Base-by-base conservation (phyloP, 2,329 filamentous ascomycete species). In the Helotiales sp. region DNA sequence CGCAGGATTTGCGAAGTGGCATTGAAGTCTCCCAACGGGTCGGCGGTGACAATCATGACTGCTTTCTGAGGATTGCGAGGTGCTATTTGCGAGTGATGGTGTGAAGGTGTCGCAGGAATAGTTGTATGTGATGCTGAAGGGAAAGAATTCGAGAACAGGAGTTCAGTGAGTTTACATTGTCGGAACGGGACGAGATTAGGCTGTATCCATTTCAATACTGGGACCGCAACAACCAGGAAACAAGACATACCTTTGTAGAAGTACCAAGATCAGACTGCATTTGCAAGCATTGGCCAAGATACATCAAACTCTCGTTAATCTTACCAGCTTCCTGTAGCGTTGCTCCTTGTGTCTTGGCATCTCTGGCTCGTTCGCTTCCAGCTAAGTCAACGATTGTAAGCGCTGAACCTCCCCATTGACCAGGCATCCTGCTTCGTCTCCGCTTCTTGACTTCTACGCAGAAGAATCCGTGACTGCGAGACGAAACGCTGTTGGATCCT, bases 291-390 rank as follows among this genome's bases (percentile, higher is more conserved):
- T 98, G 95, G 0, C 95, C 95, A 1, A 99, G 82, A 71, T 97
- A 98, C 95, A 99, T 99, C 70, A 99, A 77, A 70, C 91, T 96
- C 74, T 97, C 93, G 70, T 99, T 99, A 72, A 99, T 99, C 76
- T 98, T 98, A 53, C 95, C 95, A 33, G 93, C 95, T 76, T 99
- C 95, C 0, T 90, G 93, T 13, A 99, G 82, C 0, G 93, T 97
- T 3, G 91, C 87, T 12, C 95, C 95, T 0, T 92, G 90, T 0
- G 95, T 98, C 79, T 97, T 97, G 25, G 95, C 93, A 63, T 95
- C 92, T 59, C 93, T 84, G 15, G 93, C 93, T 59, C 95, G 86
- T 75, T 99, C 95, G 60, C 95, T 98, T 13, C 93, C 93, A 17
- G 93, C 93, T 52, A 98, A 78, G 72, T 98, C 93, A 46, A 96